A percentile compares a stretch with the other conserved stretches of the same genome.
Conservation (phyloP, 768 basidiomycete genomes). For the Podaxis carcinomalis region DNA sequence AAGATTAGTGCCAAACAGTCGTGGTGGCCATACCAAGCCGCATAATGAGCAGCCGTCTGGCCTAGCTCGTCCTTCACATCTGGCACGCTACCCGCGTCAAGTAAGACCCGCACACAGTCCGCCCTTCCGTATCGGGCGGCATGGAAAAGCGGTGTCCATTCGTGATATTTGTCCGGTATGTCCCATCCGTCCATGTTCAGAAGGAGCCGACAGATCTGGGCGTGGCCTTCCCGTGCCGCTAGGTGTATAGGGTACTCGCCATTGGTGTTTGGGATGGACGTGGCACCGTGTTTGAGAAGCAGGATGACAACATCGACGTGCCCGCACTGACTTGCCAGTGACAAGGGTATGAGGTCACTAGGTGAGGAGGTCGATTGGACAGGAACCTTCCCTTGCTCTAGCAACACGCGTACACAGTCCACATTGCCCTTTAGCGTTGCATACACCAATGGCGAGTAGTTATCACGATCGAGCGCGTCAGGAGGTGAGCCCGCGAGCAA, state of each 20-base stretch:
- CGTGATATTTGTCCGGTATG: conserved; percentile 91
- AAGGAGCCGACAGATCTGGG: conserved; percentile 76
- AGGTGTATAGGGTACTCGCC: conserved; percentile 98
- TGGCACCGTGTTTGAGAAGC: conserved; percentile 73
- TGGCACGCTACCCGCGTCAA: conserved; percentile 77
- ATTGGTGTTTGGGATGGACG: conserved; percentile 81
- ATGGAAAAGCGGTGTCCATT: conserved; percentile 97
- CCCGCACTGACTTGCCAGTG: conserved; percentile 87
- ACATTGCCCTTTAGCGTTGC: conserved; percentile 84
- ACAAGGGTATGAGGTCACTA: conserved; percentile 79
- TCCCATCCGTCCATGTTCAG: conserved; percentile 77
- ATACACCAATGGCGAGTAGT: conserved; percentile 91
- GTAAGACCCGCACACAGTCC: conserved; percentile 69
- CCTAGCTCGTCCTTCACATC: conserved; percentile 78
- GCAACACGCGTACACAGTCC: conserved; percentile 77
- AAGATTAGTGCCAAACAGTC: conserved; percentile 62
- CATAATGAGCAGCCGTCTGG: conserved; percentile 86
- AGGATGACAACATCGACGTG: conserved; percentile 79
- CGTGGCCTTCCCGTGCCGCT: conserved; percentile 89
- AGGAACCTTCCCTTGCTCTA: conserved; percentile 65
- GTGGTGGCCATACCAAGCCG: conserved; percentile 93
- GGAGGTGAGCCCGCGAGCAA: conserved; percentile 65
- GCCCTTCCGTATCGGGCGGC: conserved; percentile 84
- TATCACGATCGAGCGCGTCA: conserved; percentile 82
- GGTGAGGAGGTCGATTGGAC: conserved; percentile 53